Evolutionary conservation across 768 basidiomycete genomes (phyloP).

Genomic region (Auriscalpium orientale): DNA sequence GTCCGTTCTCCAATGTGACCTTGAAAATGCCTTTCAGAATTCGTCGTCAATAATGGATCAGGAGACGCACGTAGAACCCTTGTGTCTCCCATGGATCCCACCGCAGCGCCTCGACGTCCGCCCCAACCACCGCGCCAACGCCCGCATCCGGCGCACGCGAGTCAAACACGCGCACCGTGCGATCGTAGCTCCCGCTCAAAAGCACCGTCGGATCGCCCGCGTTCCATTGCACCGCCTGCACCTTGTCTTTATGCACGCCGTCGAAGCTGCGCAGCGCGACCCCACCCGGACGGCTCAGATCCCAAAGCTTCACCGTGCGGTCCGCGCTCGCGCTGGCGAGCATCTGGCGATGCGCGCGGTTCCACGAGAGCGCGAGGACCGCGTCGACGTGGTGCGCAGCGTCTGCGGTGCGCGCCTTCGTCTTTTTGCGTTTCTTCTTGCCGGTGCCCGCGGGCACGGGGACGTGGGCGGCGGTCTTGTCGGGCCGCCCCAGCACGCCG

Average conservation of each 20-base stretch:
- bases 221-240: conserved; percentile 97
- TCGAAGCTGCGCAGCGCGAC: conserved; percentile 82
- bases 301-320: conserved; percentile 96
- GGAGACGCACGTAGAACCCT: conserved; percentile 69
- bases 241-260: conserved; percentile 82
- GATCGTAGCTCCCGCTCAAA: conserved; percentile 89
- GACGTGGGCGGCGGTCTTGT: conserved; percentile 72
- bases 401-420: conserved; percentile 53
- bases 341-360: conserved; percentile 79
- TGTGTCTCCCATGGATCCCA: conserved; percentile 96
- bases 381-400: conserved; percentile 86
- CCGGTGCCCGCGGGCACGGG: conserved; percentile 82
- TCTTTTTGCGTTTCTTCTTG: conserved; percentile 93
- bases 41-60: background rate
- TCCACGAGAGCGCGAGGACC: conserved; percentile 92
- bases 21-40: conserved; percentile 22
- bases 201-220: conserved; percentile 80
- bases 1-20: conserved; percentile 93
- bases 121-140: conserved; percentile 78
- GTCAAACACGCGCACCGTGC: conserved; percentile 93
- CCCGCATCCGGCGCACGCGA: conserved; percentile 74
- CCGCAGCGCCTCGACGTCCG: conserved; percentile 87
- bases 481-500: conserved; percentile 84
- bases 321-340: conserved; percentile 92
- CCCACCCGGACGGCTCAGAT: conserved; percentile 58